Evolutionary conservation across 163 green algal species (phyloP).

Genomic region (Prototheca stagnorum): DNA sequence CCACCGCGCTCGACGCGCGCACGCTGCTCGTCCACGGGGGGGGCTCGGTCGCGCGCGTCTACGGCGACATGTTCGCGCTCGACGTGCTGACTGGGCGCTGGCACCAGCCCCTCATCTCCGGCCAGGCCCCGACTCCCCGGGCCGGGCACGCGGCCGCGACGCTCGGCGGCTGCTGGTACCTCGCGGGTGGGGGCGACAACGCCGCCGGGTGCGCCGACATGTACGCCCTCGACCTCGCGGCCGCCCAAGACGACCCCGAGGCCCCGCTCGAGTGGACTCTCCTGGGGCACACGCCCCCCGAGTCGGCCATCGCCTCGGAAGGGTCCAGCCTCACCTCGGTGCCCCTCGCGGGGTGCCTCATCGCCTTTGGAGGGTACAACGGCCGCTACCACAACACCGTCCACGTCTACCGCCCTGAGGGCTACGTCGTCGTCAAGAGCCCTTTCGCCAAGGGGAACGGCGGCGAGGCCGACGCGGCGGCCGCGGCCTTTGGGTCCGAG

Average conservation of each 20-base stretch:
- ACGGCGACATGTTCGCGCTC: constrained; percentile 61
- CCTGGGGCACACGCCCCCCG: constrained; percentile 34
- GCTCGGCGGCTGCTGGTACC: constrained; percentile 53
- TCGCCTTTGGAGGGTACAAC: constrained; percentile 81
- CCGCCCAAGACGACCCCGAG: background rate
- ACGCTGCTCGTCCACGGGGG: constrained; percentile 70
- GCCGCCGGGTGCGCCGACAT: constrained; percentile 55
- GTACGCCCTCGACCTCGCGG: constrained; percentile 41
- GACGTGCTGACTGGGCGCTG: constrained; percentile 55
- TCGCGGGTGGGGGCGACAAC: constrained; percentile 87
- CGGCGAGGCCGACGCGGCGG: background rate
- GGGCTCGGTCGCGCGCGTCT: constrained; percentile 63
- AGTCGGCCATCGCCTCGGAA: constrained; percentile 54
- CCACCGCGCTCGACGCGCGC: constrained; percentile 30
- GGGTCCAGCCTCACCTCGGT: constrained; percentile 35
- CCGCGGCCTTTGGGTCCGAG: background rate
- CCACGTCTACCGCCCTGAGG: constrained; percentile 33
- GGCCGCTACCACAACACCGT: constrained; percentile 62
- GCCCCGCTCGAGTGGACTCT: constrained; percentile 25
- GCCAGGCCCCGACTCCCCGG: constrained; percentile 33
- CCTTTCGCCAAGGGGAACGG: background rate
- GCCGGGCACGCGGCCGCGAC: constrained; percentile 61
- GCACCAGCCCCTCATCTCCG: constrained; percentile 18
- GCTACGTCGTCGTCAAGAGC: constrained; percentile 8
- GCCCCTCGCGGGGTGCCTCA: constrained; percentile 30